A percentile compares a stretch with the other conserved stretches of the same genome.
These are phyloP conservation scores for Gentiana straminea DNA, from an alignment of 257 asterid species.

Conservation along the genomic window DNA sequence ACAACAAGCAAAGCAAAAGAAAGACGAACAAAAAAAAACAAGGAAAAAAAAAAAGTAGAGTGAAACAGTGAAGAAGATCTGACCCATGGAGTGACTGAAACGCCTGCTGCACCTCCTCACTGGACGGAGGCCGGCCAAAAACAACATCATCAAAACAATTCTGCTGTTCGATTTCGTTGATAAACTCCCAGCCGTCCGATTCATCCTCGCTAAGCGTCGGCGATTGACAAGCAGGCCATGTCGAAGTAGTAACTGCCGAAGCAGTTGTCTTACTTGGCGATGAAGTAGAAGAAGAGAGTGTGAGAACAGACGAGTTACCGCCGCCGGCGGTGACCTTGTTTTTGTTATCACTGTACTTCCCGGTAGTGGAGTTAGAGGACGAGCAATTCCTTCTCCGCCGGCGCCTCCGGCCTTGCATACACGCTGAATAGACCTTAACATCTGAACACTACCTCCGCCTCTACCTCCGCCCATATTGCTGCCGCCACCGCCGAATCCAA, in stretches of 20 bases:
- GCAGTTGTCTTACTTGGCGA: slow-evolving; percentile 15
- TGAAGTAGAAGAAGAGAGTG: not conserved
- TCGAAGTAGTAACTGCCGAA: slow-evolving; percentile 16
- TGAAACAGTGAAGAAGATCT: slow-evolving; percentile 2
- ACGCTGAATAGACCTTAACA: slow-evolving; percentile 36
- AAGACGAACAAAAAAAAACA: too few species aligned
- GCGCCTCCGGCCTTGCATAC: slow-evolving; percentile 31
- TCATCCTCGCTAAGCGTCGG: slow-evolving; percentile 31
- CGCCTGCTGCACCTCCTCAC: slow-evolving; percentile 53
- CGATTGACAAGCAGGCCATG: slow-evolving; percentile 24
- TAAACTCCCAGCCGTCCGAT: slow-evolving; percentile 43
- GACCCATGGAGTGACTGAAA: slow-evolving; percentile 66
- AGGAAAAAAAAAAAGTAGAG: not conserved
- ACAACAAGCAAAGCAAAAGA: too few species aligned
- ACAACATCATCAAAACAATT: slow-evolving; percentile 29
- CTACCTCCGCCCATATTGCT: slow-evolving; percentile 21
- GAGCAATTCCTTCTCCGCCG: slow-evolving; percentile 27
- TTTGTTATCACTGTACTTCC: slow-evolving; percentile 2
- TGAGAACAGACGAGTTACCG: too few species aligned
- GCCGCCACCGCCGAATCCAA: slow-evolving; percentile 27
- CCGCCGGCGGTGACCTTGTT: too few species aligned
- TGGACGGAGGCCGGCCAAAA: slow-evolving; percentile 52
- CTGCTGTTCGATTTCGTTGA: slow-evolving; percentile 25
- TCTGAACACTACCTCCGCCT: slow-evolving; percentile 30
- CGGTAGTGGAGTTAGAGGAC: slow-evolving; percentile 8